Conservation (phyloP, 768 basidiomycete genomes). For the Hygrophoropsis aurantiaca region DNA sequence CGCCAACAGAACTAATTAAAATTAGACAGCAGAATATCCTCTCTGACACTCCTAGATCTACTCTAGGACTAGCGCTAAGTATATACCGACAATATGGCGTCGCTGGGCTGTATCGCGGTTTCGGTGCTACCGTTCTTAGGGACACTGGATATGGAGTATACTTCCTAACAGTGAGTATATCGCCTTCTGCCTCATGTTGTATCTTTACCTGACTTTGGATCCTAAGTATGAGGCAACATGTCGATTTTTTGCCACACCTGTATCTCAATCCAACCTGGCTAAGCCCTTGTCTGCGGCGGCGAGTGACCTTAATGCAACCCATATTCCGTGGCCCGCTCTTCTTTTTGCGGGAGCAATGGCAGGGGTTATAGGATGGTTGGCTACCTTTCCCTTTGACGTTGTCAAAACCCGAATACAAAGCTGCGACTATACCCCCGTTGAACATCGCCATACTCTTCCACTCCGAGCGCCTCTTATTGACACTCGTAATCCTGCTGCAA, state of each 20-base stretch:
- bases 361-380: slow-evolving; percentile 74
- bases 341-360: slow-evolving; percentile 76
- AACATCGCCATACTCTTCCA: neutral
- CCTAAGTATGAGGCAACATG: slow-evolving; percentile 63
- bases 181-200: slow-evolving; percentile 4
- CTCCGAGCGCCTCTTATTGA: neutral
- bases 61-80: slow-evolving; percentile 50
- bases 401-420: slow-evolving; percentile 89
- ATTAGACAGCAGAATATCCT: slow-evolving; percentile 73
- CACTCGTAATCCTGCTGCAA: neutral
- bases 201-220: slow-evolving; percentile 6
- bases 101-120: slow-evolving; percentile 74
- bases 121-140: slow-evolving; percentile 68
- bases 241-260: slow-evolving; percentile 40
- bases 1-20: slow-evolving; percentile 87
- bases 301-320: slow-evolving; percentile 31
- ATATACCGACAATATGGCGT: slow-evolving; percentile 60
- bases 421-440: slow-evolving; percentile 9
- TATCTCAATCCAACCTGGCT: slow-evolving; percentile 26
- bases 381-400: slow-evolving; percentile 87
- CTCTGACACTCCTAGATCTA: slow-evolving; percentile 33
- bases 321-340: slow-evolving; percentile 53
- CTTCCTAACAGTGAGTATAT: slow-evolving; percentile 62
- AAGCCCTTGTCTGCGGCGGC: slow-evolving; percentile 39
- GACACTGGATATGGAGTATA: slow-evolving; percentile 87